Conservation (phyloP, 495 filamentous ascomycete species). For the Aspergillus steynii region DNA sequence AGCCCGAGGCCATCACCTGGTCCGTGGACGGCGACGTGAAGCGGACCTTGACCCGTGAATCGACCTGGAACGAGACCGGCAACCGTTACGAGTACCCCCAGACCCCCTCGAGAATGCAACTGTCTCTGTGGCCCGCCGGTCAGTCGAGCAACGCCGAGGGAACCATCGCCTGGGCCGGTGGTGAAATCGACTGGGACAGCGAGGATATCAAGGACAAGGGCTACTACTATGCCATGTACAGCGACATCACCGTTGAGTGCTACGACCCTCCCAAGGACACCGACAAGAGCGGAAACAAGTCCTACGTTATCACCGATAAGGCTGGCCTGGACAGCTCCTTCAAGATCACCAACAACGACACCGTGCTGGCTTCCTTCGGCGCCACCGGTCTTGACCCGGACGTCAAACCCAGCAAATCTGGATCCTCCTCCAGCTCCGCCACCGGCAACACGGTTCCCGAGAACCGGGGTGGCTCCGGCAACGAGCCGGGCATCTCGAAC, state of each 20-base stretch:
- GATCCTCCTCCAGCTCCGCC: constrained; percentile 21
- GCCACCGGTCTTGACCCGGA: constrained; percentile 75
- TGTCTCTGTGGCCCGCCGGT: constrained; percentile 96
- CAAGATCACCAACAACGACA: constrained; percentile 69
- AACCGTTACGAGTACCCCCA: constrained; percentile 89
- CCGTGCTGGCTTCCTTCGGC: constrained; percentile 75
- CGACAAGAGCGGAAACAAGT: constrained; percentile 57
- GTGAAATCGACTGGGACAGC: constrained; percentile 82
- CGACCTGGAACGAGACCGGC: constrained; percentile 81
- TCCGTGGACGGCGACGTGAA: constrained; percentile 73
- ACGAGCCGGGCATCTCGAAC: constrained; percentile 26
- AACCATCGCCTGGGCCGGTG: constrained; percentile 90
- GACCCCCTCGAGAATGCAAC: constrained; percentile 87
- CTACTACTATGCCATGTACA: constrained; percentile 86
- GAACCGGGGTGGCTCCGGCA: constrained; percentile 36
- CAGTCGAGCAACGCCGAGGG: constrained; percentile 74
- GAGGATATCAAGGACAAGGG: constrained; percentile 76
- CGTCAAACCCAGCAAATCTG: constrained; percentile 32
- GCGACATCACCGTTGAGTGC: constrained; percentile 79
- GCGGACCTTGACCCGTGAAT: constrained; percentile 69
- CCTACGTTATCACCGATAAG: constrained; percentile 73
- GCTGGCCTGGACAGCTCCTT: constrained; percentile 73
- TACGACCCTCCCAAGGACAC: constrained; percentile 70
- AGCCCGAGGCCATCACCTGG: constrained; percentile 82
- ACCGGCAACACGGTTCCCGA: constrained; percentile 34